Evolutionary conservation across 345 rosid species (phyloP), one percentile per base, ranked within the genome.

Genomic region (Sonneratia alba): DNA sequence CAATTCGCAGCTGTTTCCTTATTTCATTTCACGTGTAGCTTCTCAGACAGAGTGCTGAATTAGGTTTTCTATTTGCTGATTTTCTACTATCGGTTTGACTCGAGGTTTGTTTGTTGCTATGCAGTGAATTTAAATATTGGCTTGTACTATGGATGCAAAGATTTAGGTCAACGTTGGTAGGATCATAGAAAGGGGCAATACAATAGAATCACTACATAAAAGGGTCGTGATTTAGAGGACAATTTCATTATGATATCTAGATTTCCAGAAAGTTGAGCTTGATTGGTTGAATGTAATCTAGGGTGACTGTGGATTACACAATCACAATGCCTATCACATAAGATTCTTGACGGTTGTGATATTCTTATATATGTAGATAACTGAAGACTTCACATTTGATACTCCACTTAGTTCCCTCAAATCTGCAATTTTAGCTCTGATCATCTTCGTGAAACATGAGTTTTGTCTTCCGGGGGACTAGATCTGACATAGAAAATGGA

Each of bases 401-500:
- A 24, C 66, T 61, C 8, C 27, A 24, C 27, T 61, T 22, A 12
- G 38, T 62, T 11, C 66, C 66, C 7, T 32, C 37, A 27, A 62
- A 34, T 62, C 38, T 10, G 66, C 66, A 32, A 34, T 62, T 27
- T 62, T 4, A 13, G 3, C 66, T 27, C 66, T 62, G 19, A 62
- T 34, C 14, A 57, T 27, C 38, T 11, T 27, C 65, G 49, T 70
- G 76, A 73, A 70, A 72, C 73, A 95, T 95, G 98, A 92, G 98
- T 82, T 95, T 88, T 51, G 88, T 85, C 71, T 95, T 89, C 53
- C 82, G 97, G 48, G 98, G 99, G 75, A 83, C 83, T 56, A 83
- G 98, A 82, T 86, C 88, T 51, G 99, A 92, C 81, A 82, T 95
- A 56, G 99, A 92, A 80, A 80, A 76, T 69, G 98, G 96, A 45